Evolutionary conservation across 1,284 basidiomycete species (phyloP).

Genomic region (Melampsora americana): DNA sequence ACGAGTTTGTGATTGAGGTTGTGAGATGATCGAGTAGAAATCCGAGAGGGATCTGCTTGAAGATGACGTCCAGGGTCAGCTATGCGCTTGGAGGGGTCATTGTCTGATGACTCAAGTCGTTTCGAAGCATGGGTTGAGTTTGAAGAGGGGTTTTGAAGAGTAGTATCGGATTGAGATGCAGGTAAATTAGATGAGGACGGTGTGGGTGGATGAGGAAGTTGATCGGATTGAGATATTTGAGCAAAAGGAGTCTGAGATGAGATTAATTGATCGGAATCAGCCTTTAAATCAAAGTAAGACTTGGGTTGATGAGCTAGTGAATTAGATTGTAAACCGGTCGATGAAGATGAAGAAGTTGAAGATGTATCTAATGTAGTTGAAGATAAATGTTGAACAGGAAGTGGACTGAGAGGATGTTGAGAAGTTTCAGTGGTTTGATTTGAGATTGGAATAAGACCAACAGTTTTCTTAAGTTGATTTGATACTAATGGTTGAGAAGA

Average conservation of each 20-base stretch:
- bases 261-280: background rate
- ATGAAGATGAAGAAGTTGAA: background rate
- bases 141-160: background rate
- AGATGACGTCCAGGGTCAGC: background rate
- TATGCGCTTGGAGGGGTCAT: background rate
- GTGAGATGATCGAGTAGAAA: background rate
- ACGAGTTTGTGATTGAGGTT: background rate
- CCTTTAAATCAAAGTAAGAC: conserved; percentile 7
- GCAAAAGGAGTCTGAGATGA: too few relatives aligned
- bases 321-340: too few relatives aligned
- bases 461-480: background rate
- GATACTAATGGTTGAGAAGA: too few relatives aligned
- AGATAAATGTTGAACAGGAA: background rate
- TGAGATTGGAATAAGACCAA: background rate
- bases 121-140: background rate
- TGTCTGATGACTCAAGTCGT: background rate
- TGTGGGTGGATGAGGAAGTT: background rate
- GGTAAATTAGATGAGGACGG: background rate
- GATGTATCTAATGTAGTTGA: background rate
- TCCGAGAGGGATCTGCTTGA: background rate
- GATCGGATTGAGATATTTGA: background rate
- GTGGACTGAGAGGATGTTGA: conserved; percentile 3
- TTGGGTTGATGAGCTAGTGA: background rate
- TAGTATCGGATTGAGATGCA: too few relatives aligned
- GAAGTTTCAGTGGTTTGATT: background rate